Evolutionary conservation across 1,139 yeast genomes (phyloP).

Genomic region (Debaryomyces robertsiae): DNA sequence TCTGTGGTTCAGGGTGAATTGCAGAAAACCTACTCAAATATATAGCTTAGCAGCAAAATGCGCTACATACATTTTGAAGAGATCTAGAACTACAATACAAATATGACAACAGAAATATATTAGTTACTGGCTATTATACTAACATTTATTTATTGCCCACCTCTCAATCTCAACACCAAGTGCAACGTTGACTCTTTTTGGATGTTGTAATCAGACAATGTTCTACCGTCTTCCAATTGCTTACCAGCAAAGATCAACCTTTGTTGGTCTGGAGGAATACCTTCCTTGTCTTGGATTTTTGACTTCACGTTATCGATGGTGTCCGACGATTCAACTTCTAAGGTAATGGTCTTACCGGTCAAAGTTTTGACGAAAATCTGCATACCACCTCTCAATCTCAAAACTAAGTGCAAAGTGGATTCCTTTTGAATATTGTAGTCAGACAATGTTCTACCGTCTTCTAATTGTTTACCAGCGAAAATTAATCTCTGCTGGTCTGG

Average conservation of each 20-base stretch:
- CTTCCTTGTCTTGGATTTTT: conserved; percentile 57
- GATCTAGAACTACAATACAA: not conserved
- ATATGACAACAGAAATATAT: conserved; percentile 3
- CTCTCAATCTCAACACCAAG: conserved; percentile 59
- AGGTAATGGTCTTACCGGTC: conserved; percentile 71
- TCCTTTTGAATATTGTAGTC: conserved; percentile 99
- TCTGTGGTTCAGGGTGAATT: conserved; percentile 36
- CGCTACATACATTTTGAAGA: conserved; percentile 10
- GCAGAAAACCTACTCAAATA: not conserved
- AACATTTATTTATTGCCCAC: conserved; percentile 49
- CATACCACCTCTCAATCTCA: conserved; percentile 99
- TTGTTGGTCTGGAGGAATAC: conserved; percentile 56
- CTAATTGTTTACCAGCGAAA: conserved; percentile 99
- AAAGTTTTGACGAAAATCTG: conserved; percentile 61
- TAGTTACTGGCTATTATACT: not conserved
- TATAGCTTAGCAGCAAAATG: not conserved
- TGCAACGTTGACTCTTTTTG: conserved; percentile 66
- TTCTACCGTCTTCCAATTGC: conserved; percentile 68
- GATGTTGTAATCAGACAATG: conserved; percentile 65
- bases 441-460: conserved; percentile 97
- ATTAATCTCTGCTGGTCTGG: conserved; percentile 99
- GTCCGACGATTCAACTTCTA: conserved; percentile 73
- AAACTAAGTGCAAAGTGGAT: conserved; percentile 95
- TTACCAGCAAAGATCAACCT: conserved; percentile 61
- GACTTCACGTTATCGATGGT: conserved; percentile 67